Percentiles rank a stretch among this genome's conserved stretches.
These are phyloP conservation scores for Platismatia glauca DNA, from an alignment of 495 filamentous ascomycete species.

Conservation along the genomic window DNA sequence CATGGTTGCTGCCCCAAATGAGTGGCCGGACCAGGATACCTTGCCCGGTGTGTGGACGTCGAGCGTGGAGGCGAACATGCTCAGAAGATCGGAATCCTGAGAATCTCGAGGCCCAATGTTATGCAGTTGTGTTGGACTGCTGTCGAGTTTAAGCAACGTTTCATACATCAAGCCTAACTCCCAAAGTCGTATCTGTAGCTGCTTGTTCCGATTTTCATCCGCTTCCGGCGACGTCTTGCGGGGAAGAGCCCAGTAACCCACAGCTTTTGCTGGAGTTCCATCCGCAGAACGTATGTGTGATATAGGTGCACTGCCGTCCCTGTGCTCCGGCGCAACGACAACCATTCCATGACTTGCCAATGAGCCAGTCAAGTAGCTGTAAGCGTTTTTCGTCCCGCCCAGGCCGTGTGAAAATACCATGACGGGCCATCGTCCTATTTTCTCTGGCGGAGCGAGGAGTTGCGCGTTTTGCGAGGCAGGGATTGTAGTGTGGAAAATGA, in stretches of 20 bases:
- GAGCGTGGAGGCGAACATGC: conserved; percentile 44
- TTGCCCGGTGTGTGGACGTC: conserved; percentile 59
- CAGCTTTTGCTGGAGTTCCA: conserved; percentile 5
- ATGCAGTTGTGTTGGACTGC: conserved; percentile 29
- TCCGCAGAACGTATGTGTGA: conserved; percentile 41
- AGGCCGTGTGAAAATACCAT: conserved; percentile 76
- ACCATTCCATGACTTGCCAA: conserved; percentile 67
- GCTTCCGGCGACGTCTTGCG: conserved; percentile 49
- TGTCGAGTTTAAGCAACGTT: conserved; percentile 53
- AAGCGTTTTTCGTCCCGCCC: conserved; percentile 63
- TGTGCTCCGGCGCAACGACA: conserved; percentile 66
- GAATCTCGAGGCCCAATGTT: conserved; percentile 21
- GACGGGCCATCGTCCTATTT: conserved; percentile 54
- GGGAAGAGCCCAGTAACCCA: conserved; percentile 33
- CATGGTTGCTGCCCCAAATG: conserved; percentile 62
- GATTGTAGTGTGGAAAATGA: conserved; percentile 59
- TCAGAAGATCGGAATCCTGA: conserved; percentile 29
- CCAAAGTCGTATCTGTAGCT: conserved; percentile 63
- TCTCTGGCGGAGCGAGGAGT: conserved; percentile 30
- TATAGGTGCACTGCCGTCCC: conserved; percentile 63
- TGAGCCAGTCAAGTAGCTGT: conserved; percentile 61
- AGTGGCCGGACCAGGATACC: conserved; percentile 65
- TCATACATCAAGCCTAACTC: conserved; percentile 57
- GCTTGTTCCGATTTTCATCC: conserved; percentile 50
- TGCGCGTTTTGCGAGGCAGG: conserved; percentile 43